Evolutionary conservation across 129 eudicot genomes (phyloP).

Genomic region (Saposhnikovia divaricata): DNA sequence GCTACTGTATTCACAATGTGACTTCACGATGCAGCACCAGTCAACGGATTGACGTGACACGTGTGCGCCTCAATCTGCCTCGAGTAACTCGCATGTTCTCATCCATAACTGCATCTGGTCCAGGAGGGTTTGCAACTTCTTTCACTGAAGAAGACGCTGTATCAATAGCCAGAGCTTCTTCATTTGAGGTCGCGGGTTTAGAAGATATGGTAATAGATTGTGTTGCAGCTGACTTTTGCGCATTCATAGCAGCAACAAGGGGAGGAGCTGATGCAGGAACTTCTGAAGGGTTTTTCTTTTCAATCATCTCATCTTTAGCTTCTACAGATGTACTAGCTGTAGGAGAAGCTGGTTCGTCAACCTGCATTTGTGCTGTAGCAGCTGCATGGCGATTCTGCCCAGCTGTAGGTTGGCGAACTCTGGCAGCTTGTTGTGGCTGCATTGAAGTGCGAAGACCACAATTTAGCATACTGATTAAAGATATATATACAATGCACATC

Average conservation of each 20-base stretch:
- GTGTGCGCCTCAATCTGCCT: conserved; percentile 56
- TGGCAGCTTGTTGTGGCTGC: conserved; percentile 36
- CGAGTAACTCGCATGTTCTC: conserved; percentile 52
- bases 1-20: background rate
- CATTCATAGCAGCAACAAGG: conserved; percentile 21
- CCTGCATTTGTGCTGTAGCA: conserved; percentile 17
- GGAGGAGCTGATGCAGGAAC: conserved; percentile 30
- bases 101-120: conserved; percentile 43
- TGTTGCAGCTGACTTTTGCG: conserved; percentile 30
- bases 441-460: background rate
- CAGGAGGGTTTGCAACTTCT: conserved; percentile 20
- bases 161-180: conserved; percentile 32
- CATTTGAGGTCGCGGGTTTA: conserved; percentile 21
- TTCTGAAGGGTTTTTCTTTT: conserved; percentile 24
- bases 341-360: conserved; percentile 42
- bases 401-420: conserved; percentile 33
- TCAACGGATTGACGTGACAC: conserved; percentile 26
- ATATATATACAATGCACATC: background rate
- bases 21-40: background rate
- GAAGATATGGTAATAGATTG: conserved; percentile 19
- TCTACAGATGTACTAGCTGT: conserved; percentile 39
- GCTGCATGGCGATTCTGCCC: conserved; percentile 24
- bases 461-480: background rate
- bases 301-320: conserved; percentile 23
- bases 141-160: conserved; percentile 17